Percentiles rank a stretch among this genome's conserved stretches.
Evolutionary conservation across 768 basidiomycete species (phyloP).

Genomic region (Paxillus ammoniavirescens): DNA sequence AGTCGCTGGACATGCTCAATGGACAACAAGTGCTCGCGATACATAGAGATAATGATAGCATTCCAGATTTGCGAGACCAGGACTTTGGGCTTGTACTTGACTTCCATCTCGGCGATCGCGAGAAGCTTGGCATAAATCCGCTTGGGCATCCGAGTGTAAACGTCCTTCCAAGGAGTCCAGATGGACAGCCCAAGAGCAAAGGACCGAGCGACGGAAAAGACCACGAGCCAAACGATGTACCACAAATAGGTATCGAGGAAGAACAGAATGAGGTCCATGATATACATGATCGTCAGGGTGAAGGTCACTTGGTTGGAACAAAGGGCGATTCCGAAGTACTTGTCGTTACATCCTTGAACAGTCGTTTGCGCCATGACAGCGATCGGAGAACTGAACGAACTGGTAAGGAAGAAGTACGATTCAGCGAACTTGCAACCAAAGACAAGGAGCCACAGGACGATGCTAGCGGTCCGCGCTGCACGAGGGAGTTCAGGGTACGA

Average conservation of each 20-base stretch:
- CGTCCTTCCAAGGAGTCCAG: constrained; percentile 99
- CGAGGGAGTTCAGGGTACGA: constrained; percentile 83
- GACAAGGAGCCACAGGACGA: constrained; percentile 86
- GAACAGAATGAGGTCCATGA: constrained; percentile 97
- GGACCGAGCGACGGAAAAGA: constrained; percentile 87
- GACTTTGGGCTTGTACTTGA: constrained; percentile 99
- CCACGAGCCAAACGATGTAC: constrained; percentile 99
- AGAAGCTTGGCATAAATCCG: constrained; percentile 96
- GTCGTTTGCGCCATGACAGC: constrained; percentile 95
- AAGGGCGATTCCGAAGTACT: constrained; percentile 71
- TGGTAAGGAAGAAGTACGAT: constrained; percentile 97
- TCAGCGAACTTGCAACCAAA: constrained; percentile 97
- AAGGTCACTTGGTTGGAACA: constrained; percentile 94
- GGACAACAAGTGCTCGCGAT: constrained; percentile 94
- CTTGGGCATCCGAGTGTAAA: constrained; percentile 94
- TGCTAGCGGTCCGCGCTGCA: constrained; percentile 76
- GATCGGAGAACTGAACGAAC: constrained; percentile 95
- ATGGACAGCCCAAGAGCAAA: constrained; percentile 94
- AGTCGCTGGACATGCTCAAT: constrained; percentile 98
- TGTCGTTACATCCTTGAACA: constrained; percentile 88
- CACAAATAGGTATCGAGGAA: constrained; percentile 99
- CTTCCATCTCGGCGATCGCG: constrained; percentile 96
- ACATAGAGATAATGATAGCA: constrained; percentile 99
- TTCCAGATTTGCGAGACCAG: constrained; percentile 99
- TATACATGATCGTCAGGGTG: constrained; percentile 95